These are phyloP conservation scores for Stephania yunnanensis DNA, from an alignment of 164 flowering plant genomes.

Conservation along the genomic window DNA sequence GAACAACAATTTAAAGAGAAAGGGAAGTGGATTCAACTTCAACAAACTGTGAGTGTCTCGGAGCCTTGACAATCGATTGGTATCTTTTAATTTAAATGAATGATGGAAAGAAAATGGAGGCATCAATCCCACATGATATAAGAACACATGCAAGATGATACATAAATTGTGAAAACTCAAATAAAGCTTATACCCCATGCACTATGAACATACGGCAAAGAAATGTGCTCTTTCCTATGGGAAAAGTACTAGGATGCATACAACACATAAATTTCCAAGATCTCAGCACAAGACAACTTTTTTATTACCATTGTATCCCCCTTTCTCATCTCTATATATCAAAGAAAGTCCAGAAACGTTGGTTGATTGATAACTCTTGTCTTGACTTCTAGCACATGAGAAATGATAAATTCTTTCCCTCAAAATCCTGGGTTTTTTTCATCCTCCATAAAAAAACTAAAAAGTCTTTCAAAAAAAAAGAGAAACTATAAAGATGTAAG, in stretches of 20 bases:
- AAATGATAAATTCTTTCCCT: too few species aligned
- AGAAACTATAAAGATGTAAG: too few species aligned
- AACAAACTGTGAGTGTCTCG: slow-evolving; percentile 56
- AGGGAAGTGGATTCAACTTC: slow-evolving; percentile 53
- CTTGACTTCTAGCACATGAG: too few species aligned
- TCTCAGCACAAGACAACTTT: too few species aligned
- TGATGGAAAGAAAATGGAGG: neutral
- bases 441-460: too few species aligned
- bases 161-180: neutral
- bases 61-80: slow-evolving; percentile 2
- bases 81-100: neutral
- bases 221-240: neutral
- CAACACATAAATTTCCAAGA: too few species aligned
- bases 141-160: neutral
- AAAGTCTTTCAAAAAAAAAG: too few species aligned
- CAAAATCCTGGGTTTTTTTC: too few species aligned
- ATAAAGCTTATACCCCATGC: neutral
- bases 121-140: neutral
- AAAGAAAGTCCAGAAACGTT: too few species aligned
- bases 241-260: neutral
- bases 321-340: too few species aligned
- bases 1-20: slow-evolving; percentile 41
- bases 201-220: neutral
- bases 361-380: too few species aligned
- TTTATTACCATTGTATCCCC: too few species aligned